These are phyloP conservation scores for Boletus pseudo-olivaceus DNA, from an alignment of 768 basidiomycete species.

Conservation along the genomic window DNA sequence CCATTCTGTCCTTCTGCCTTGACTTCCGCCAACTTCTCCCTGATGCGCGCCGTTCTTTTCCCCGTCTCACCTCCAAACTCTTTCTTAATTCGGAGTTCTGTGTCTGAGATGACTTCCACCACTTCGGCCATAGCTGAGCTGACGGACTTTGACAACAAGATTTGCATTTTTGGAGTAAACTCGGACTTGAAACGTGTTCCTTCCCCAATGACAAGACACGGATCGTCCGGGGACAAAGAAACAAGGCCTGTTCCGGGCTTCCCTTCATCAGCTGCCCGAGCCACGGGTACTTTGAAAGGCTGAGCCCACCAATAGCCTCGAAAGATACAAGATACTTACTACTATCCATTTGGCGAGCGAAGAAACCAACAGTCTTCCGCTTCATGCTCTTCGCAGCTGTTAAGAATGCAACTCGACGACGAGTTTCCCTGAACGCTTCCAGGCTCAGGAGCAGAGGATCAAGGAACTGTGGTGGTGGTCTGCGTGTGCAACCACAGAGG, in stretches of 20 bases:
- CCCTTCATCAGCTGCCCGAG: conserved; percentile 85
- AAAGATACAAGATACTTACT: conserved; percentile 48
- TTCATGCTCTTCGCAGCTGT: conserved; percentile 89
- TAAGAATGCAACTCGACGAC: conserved; percentile 79
- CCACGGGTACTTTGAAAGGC: conserved; percentile 72
- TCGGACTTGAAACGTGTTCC: conserved; percentile 75
- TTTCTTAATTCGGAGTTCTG: conserved; percentile 76
- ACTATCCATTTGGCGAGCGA: conserved; percentile 78
- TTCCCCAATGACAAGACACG: conserved; percentile 78
- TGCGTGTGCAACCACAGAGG: conserved; percentile 8
- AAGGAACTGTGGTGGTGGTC: conserved; percentile 61
- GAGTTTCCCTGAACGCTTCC: conserved; percentile 82
- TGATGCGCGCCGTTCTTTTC: conserved; percentile 62
- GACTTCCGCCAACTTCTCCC: conserved; percentile 64
- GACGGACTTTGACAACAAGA: conserved; percentile 79
- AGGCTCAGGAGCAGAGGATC: conserved; percentile 84
- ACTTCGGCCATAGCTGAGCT: conserved; percentile 81
- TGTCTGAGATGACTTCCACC: conserved; percentile 84
- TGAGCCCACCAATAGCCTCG: conserved; percentile 8
- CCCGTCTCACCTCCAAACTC: conserved; percentile 84
- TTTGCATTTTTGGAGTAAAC: conserved; percentile 75
- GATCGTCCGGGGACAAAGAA: conserved; percentile 68
- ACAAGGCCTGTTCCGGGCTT: conserved; percentile 72
- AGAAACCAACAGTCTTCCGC: conserved; percentile 73
- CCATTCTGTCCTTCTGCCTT: conserved; percentile 56